Base-by-base conservation (phyloP, 208 protist species). In the Jaenimonas drosophilae region DNA sequence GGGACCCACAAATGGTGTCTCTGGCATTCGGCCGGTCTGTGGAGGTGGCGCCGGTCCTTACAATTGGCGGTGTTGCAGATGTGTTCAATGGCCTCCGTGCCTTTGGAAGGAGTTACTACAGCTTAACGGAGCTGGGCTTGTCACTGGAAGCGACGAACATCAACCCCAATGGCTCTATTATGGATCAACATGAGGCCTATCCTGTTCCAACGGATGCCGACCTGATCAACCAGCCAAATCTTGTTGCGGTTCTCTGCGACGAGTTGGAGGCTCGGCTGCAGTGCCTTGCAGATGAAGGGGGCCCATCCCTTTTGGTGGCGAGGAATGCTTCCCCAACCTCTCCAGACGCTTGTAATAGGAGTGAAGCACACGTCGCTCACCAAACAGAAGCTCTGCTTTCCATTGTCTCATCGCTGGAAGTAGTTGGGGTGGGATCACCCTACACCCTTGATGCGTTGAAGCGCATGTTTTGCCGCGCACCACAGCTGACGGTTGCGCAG, bases 11-110 rank as follows among this genome's bases (percentile, higher is more conserved):
- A 43, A 61, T 92, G 61, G 49, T 79, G 19, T 64, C 71, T 11
- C 47, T 88, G 47, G 76, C 64, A 19, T 49, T 92, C 7, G 76
- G 83, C 7, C 44, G 76, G 26, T 88, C 76, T 54, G 54, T 83
- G 19, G 83, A 92, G 59, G 47, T 77, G 29, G 57, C 61, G 6
- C 44, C 70, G 0, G 38, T 62, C 27, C 31, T 87, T 24, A 48
- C 64, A 3, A 59, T 80, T 41, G 25, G 40, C 29, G 65, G 70
- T 28, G 39, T 86, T 25, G 54, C 54, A 9, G 58, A 64, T 21
- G 59, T 61, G 12, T 88, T 87, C 56, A 46, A 54, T 24, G 83
- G 64, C 2, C 28, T 88, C 14, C 49, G 49, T n/a, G 43, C 58
- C 2, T 53, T 82, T 11, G 64, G 82, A 43, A 52, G 59, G 1